Percentiles rank a stretch among this genome's conserved stretches.
Conservation (phyloP, 2,329 filamentous ascomycete species). For the Fusarium phyllophilum region DNA sequence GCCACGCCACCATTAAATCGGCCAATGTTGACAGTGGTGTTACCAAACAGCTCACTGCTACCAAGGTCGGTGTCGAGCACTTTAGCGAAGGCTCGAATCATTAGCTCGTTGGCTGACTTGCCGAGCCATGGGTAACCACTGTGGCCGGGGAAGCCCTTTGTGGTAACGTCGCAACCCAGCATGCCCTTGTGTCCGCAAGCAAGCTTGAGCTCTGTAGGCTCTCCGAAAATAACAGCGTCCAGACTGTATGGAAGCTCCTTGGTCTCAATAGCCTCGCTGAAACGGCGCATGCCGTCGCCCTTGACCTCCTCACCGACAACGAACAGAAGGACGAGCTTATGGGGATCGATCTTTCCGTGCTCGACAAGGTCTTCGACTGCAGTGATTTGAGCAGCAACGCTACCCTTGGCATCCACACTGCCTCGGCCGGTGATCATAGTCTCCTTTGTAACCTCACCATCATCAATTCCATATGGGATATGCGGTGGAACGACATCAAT, state of each 20-base stretch:
- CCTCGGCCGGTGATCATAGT: slow-evolving; percentile 76
- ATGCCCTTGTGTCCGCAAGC: slow-evolving; percentile 93
- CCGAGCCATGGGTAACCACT: slow-evolving; percentile 94
- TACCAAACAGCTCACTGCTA: slow-evolving; percentile 79
- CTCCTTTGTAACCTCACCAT: slow-evolving; percentile 55
- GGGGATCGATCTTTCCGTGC: slow-evolving; percentile 51
- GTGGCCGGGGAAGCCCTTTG: slow-evolving; percentile 81
- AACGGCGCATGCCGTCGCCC: slow-evolving; percentile 81
- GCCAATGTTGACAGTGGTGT: slow-evolving; percentile 91
- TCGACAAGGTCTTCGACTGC: slow-evolving; percentile 69
- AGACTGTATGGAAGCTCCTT: slow-evolving; percentile 53
- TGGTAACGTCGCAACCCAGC: slow-evolving; percentile 72
- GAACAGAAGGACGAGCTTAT: slow-evolving; percentile 69
- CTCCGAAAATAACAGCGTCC: slow-evolving; percentile 85
- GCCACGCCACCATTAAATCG: slow-evolving; percentile 83
- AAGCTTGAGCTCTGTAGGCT: slow-evolving; percentile 89
- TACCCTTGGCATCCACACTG: slow-evolving; percentile 76
- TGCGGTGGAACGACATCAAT: slow-evolving; percentile 83
- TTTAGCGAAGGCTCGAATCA: slow-evolving; percentile 76
- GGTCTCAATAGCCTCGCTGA: slow-evolving; percentile 53
- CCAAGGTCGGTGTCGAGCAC: slow-evolving; percentile 78
- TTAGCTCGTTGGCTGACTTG: slow-evolving; percentile 82
- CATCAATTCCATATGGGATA: slow-evolving; percentile 72
- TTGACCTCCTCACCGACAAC: slow-evolving; percentile 85
- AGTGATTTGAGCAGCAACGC: slow-evolving; percentile 77